Percentiles rank a stretch among this genome's conserved stretches.
Conservation (phyloP, 2,329 filamentous ascomycete species). For the Cordyceps tenuipes region DNA sequence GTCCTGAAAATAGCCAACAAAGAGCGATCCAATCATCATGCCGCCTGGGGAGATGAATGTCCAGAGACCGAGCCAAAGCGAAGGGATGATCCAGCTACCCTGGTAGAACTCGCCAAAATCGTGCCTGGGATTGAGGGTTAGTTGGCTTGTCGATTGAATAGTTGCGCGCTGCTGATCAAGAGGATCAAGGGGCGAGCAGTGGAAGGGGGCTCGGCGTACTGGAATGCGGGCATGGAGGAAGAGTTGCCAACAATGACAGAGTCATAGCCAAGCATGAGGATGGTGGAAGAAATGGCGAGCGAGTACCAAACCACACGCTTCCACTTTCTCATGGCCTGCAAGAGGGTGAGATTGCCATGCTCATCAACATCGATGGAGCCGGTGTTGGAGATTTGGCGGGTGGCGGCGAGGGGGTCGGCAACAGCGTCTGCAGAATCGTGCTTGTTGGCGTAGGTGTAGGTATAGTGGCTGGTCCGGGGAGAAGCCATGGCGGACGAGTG, state of each 20-base stretch:
- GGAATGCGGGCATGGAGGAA: constrained; percentile 21
- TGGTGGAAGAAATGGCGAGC: constrained; percentile 19
- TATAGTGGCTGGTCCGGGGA: neutral
- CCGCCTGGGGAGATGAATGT: constrained; percentile 31
- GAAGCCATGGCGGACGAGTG: neutral
- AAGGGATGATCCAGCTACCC: constrained; percentile 29
- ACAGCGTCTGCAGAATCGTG: neutral
- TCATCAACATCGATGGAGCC: constrained; percentile 1
- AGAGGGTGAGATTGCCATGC: constrained; percentile 9
- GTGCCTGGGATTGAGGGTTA: constrained; percentile 10
- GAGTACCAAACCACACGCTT: constrained; percentile 19
- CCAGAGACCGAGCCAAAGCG: constrained; percentile 37
- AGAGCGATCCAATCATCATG: constrained; percentile 28
- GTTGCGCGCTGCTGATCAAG: neutral
- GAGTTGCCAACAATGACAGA: constrained; percentile 24
- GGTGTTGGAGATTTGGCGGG: neutral
- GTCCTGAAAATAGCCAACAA: constrained; percentile 33
- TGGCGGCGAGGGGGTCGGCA: neutral
- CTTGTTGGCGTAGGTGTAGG: neutral
- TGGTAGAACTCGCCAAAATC: constrained; percentile 27
- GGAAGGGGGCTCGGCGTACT: constrained; percentile 13
- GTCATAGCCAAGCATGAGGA: constrained; percentile 22
- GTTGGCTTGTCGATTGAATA: neutral
- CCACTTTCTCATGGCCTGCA: constrained; percentile 20
- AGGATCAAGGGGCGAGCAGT: neutral